Conservation (phyloP, 2,329 filamentous ascomycete genomes). For the Helminthosporium solani region DNA sequence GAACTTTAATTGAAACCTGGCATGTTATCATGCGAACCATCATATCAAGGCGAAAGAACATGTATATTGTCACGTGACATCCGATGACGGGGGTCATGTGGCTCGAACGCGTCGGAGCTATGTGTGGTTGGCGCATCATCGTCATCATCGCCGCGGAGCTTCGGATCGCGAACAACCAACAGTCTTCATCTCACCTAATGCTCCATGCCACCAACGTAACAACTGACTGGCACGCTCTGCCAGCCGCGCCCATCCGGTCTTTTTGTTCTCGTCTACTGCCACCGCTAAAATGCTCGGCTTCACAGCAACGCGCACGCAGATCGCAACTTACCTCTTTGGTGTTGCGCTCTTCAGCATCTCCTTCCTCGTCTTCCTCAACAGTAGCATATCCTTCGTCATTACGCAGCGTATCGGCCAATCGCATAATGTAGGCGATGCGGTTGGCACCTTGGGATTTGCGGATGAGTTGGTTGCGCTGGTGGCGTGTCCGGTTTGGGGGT, state of each 20-base stretch:
- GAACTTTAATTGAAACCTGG: too few species aligned
- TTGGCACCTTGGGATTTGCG: slow-evolving; percentile 80
- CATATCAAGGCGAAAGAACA: too few species aligned
- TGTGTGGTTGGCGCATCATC: neutral
- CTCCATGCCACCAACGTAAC: slow-evolving; percentile 14
- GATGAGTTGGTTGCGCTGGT: slow-evolving; percentile 81
- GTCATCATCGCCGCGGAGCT: neutral
- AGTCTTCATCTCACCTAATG: neutral
- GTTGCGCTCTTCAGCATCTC: slow-evolving; percentile 85
- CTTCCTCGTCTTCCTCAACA: slow-evolving; percentile 88
- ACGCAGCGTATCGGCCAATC: slow-evolving; percentile 78
- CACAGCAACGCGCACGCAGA: slow-evolving; percentile 59
- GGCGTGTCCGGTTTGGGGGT: slow-evolving; percentile 77
- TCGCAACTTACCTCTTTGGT: slow-evolving; percentile 72
- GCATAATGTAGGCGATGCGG: slow-evolving; percentile 72
- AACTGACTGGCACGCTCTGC: neutral
- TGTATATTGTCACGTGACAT: too few species aligned
- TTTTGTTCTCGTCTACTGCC: neutral
- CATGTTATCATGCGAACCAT: too few species aligned
- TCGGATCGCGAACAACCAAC: neutral
- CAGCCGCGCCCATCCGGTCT: neutral
- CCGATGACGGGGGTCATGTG: too few species aligned
- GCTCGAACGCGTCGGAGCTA: too few species aligned
- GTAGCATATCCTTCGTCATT: slow-evolving; percentile 79
- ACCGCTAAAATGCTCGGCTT: slow-evolving; percentile 45